Evolutionary conservation across 257 asterid species (phyloP), one percentile per base, ranked within the genome.

Genomic region (Paraleonurus japonicus): DNA sequence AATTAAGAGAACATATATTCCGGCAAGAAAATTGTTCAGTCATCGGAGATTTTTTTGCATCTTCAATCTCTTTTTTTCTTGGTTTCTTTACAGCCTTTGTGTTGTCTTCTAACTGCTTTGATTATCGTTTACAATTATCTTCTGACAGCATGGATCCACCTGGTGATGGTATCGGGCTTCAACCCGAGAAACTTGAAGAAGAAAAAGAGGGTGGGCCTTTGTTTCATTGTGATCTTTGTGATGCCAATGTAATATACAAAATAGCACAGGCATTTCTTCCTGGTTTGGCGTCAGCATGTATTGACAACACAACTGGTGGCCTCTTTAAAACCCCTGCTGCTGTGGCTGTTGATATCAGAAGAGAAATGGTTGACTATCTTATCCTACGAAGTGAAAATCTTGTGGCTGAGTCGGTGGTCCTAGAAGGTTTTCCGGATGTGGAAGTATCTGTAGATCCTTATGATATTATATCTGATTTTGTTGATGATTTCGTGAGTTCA

Each of bases 251-350:
- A 54, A 70, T 73, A 37, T 69, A 73, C 45, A 73, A 65, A 64
- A 55, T 73, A 64, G 78, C 72, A 26, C 78, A 64, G 35, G 33
- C 72, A 16, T 73, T 73, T 64, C 72, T 73, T 17, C 78, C 78
- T 73, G 78, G 72, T 39, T 73, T 73, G 67, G 78, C 67, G 37
- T 73, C 78, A n/a, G 78, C 78, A 24, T 73, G 78, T 62, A 65
- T 73, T 39, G 78, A 73, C 78, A 73, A 73, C 67, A 73, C 78
- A 4, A 73, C 78, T 13, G 78, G 78, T 12, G 78, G 78, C 53
- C 78, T 73, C 39, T 73, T 73, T 15, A 73, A 73, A 37, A 64
- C 72, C 60, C 78, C 72, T 64, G 78, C 78, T 37, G 20, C n/a
- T 39, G 78, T 73, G 72, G 78, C 78, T 19, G 78, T 19, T 39